A percentile compares a stretch with the other conserved stretches of the same genome.
Evolutionary conservation across 176 grass and related monocot genomes (phyloP).

Genomic region (Carex scoparia): DNA sequence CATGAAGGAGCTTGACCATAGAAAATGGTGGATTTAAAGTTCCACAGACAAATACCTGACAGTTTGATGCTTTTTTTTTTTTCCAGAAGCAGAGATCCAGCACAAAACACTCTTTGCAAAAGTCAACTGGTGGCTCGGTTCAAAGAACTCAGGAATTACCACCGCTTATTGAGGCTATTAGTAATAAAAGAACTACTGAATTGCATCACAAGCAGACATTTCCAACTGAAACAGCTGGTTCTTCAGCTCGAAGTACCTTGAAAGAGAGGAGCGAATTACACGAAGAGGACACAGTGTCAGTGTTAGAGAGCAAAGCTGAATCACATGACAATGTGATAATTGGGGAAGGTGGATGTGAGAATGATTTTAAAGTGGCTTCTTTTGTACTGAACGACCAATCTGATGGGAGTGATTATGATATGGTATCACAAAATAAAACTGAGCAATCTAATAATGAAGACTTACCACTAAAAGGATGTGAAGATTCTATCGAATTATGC

Average conservation of each 20-base stretch:
- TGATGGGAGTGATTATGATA: not conserved
- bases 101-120: slow-evolving; percentile 62
- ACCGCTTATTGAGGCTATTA: slow-evolving; percentile 16
- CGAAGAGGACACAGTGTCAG: slow-evolving; percentile 21
- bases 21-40: not conserved
- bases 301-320: slow-evolving; percentile 19
- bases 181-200: slow-evolving; percentile 36
- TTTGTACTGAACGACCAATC: slow-evolving; percentile 20
- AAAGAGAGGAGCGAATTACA: slow-evolving; percentile 32
- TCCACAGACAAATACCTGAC: not conserved
- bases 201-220: slow-evolving; percentile 27
- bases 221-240: slow-evolving; percentile 20
- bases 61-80: slow-evolving; percentile 13
- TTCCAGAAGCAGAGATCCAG: slow-evolving; percentile 64
- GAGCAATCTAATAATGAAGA: slow-evolving; percentile 43
- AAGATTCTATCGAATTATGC: slow-evolving; percentile 15
- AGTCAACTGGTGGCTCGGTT: slow-evolving; percentile 36
- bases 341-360: slow-evolving; percentile 18
- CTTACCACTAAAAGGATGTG: slow-evolving; percentile 33
- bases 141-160: slow-evolving; percentile 35
- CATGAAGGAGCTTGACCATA: not conserved
- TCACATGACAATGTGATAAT: slow-evolving; percentile 30
- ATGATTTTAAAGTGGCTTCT: slow-evolving; percentile 13
- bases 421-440: slow-evolving; percentile 10
- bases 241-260: slow-evolving; percentile 12